Evolutionary conservation across 495 filamentous ascomycete species (phyloP), one percentile per base, ranked within the genome.

Genomic region (Pseudoneurospora amorphoporcata): DNA sequence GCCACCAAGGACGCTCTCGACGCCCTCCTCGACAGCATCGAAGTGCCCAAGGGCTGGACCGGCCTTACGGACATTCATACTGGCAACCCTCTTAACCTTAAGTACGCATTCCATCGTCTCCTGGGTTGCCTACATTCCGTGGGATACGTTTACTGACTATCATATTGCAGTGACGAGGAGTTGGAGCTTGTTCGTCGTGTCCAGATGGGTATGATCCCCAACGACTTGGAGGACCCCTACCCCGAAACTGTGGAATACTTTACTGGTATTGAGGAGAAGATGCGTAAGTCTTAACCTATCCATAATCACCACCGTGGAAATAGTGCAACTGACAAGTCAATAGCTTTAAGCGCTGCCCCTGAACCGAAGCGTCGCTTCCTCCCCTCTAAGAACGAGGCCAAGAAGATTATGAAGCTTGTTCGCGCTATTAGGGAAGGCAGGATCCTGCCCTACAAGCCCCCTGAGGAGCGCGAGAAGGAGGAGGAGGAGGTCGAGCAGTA

Each of bases 31-130:
- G 94, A 98, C 76, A 97, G 92, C 80, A 98, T 99, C 75, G 95
- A 99, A 75, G 84, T 99, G n/a, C 95, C 95, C 38, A 93, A 97
- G 86, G 96, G 95, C 70, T 99, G 94, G 94, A 99, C 95, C 70
- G 95, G 95, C 70, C 87, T 98, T 23, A 97, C 94, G 4, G 95
- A 99, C 81, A 92, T 94, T 19, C 87, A 91, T 16, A 98, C 95
- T 7, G 95, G 95, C 41, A 95, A 95, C 82, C 94, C 94, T 2
- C 81, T 98, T 75, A 90, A 97, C 76, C 83, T 99, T 45, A 79
- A 69, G 71, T 74, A 75, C 39, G 75, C 68, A 42, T 1, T 19
- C 14, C 37, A 6, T 40, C 19, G 12, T 19, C 17, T 3, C 3
- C 29, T 8, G 7, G 7, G 53, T 35, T 65, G 7, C 8, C 3